Base-by-base conservation (phyloP, 2,329 filamentous ascomycete species). In the Davidsoniella eucalypti region DNA sequence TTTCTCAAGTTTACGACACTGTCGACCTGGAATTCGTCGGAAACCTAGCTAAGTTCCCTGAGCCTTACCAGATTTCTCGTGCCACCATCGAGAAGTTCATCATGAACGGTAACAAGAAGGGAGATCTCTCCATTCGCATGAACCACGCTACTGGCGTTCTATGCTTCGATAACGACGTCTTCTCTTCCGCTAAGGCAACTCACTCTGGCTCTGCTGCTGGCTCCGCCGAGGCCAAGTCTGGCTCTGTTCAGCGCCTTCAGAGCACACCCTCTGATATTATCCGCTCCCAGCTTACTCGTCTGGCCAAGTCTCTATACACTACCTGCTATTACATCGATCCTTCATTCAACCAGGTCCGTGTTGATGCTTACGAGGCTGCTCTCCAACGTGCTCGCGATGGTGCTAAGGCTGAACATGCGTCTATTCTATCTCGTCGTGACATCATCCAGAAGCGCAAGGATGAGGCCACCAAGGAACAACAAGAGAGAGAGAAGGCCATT, bases 101-200 rank as follows among this genome's bases (percentile, higher is more conserved):
- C 74, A 98, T 98, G 92, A 98, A 98, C 67, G 92, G 92, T 56
- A 96, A 94, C 77, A 98, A 98, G 80, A 98, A 98, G 78, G 92
- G 92, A 52, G 92, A 98, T 60, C 76, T 98, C 43, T 84, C 92
- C 49, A 93, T 98, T 59, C 87, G 92, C 55, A 87, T 96, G 67
- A 86, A 96, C 63, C 92, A 98, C 63, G 87, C 87, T 55, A 90
- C 88, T 49, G 87, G 92, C 54, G 85, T 95, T 46, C 78, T 98
- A 54, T 95, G 87, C 64, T 98, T 98, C 60, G 92, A 98, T 65
- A 93, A 87, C 50, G 92, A 98, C 65, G 87, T 98, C 57, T 96
- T 98, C 73, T 94, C 92, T 36, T 95, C 92, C 14, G 81, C 88
- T 61, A 96, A 94, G 73, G 86, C 90, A 57, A 76, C 87, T 54